phyloP scores from a whole-genome alignment of 495 filamentous ascomycete species.

The Lasiosphaeriaceae sp. region DNA sequence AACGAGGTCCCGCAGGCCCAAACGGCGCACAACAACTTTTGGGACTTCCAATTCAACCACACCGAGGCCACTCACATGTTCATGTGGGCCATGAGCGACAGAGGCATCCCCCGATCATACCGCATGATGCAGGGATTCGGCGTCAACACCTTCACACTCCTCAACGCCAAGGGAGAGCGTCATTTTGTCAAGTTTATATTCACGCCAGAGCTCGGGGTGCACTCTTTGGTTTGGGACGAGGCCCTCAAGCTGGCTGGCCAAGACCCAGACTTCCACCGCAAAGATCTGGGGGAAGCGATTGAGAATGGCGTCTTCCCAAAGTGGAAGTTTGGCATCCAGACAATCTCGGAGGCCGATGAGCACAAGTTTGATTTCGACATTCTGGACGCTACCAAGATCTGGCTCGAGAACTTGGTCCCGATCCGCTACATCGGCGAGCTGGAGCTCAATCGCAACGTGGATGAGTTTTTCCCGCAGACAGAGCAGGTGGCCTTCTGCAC shows the following conservation, averaged over 20 bases:
- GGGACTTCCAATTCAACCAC: constrained; percentile 61
- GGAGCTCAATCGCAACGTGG: constrained; percentile 75
- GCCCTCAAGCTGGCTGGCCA: constrained; percentile 76
- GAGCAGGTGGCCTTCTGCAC: constrained; percentile 88
- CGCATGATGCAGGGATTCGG: constrained; percentile 94
- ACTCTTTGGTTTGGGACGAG: constrained; percentile 86
- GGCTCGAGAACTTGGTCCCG: constrained; percentile 81
- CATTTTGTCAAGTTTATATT: constrained; percentile 82
- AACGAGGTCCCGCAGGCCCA: constrained; percentile 61
- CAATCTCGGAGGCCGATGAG: constrained; percentile 64
- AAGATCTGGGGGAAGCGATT: constrained; percentile 80
- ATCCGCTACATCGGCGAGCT: constrained; percentile 77
- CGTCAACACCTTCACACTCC: constrained; percentile 76
- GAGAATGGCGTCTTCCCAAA: constrained; percentile 66
- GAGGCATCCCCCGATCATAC: constrained; percentile 73
- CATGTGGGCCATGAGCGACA: constrained; percentile 77
- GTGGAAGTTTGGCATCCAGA: constrained; percentile 82
- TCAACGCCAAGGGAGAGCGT: constrained; percentile 67
- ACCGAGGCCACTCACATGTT: constrained; percentile 81
- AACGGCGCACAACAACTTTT: constrained; percentile 62
- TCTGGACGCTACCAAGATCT: constrained; percentile 87
- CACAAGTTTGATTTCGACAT: constrained; percentile 89
- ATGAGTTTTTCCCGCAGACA: constrained; percentile 83
- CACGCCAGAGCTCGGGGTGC: constrained; percentile 73
- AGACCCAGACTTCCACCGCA: constrained; percentile 85